phyloP scores from a whole-genome alignment of 2,329 filamentous ascomycete species.

The Thielaviopsis cerberus region DNA sequence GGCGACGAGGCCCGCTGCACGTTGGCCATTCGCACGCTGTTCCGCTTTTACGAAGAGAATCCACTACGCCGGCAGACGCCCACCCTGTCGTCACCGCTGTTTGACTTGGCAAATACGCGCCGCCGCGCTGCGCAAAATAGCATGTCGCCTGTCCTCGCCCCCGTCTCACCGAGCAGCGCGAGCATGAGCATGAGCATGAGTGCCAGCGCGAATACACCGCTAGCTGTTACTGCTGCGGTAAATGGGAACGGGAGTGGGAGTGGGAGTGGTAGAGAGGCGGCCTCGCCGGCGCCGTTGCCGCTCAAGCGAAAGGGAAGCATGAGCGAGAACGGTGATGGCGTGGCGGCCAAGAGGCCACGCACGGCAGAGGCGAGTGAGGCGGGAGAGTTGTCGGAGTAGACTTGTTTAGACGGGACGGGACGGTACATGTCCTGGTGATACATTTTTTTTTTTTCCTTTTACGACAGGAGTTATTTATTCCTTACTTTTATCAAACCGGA shows the following conservation, averaged over 20 bases:
- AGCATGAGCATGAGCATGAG: background rate
- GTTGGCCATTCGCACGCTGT: conserved; percentile 58
- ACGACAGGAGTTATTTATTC: background rate
- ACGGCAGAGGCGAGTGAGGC: background rate
- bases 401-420: too few relatives aligned
- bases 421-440: too few relatives aligned
- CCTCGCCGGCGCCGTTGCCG: conserved; percentile 1
- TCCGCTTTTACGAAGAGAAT: conserved; percentile 47
- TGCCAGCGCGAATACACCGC: background rate
- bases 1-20: conserved; percentile 53
- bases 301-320: conserved; percentile 7
- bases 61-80: conserved; percentile 39
- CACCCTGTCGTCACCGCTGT: conserved; percentile 31
- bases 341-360: background rate
- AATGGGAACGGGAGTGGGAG: background rate
- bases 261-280: conserved; percentile 7
- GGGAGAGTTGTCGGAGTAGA: background rate
- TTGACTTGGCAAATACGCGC: conserved; percentile 37
- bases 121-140: too few relatives aligned
- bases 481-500: too few relatives aligned
- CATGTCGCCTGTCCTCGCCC: background rate
- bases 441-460: background rate
- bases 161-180: background rate
- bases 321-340: conserved; percentile 1
- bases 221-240: background rate